These are phyloP conservation scores for Plasmodium vinckei DNA, from an alignment of 169 alveolate species.

Conservation along the genomic window DNA sequence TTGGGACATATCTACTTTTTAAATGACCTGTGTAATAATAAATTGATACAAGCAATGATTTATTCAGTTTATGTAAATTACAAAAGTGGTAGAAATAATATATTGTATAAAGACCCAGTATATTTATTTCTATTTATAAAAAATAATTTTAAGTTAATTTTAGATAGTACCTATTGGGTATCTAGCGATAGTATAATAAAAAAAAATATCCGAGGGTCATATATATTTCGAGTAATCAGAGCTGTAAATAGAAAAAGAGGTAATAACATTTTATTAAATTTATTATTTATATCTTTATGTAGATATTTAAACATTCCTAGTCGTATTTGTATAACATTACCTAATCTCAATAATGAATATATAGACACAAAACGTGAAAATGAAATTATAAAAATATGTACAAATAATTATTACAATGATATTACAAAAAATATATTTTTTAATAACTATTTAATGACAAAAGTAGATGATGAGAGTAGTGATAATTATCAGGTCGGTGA, in stretches of 20 bases:
- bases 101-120: conserved; percentile 52
- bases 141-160: conserved; percentile 9
- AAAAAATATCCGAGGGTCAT: conserved; percentile 27
- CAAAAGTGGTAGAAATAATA: conserved; percentile 7
- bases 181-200: conserved; percentile 17
- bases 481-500: not conserved
- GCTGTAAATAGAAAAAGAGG: conserved; percentile 48
- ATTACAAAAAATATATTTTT: conserved; percentile 39
- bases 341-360: conserved; percentile 14
- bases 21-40: conserved; percentile 45
- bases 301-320: conserved; percentile 68
- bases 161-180: conserved; percentile 43
- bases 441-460: not conserved
- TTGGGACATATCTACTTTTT: conserved; percentile 31
- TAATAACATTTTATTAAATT: conserved; percentile 33
- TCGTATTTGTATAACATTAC: conserved; percentile 61
- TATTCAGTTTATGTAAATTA: conserved; percentile 68
- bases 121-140: conserved; percentile 57
- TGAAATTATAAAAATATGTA: conserved; percentile 24
- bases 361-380: conserved; percentile 7
- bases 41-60: conserved; percentile 35
- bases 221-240: conserved; percentile 42
- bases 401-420: conserved; percentile 14
- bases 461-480: not conserved
- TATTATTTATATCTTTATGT: conserved; percentile 48